Evolutionary conservation across 1,284 basidiomycete species (phyloP).

Genomic region (Sanghuangporus baumii): DNA sequence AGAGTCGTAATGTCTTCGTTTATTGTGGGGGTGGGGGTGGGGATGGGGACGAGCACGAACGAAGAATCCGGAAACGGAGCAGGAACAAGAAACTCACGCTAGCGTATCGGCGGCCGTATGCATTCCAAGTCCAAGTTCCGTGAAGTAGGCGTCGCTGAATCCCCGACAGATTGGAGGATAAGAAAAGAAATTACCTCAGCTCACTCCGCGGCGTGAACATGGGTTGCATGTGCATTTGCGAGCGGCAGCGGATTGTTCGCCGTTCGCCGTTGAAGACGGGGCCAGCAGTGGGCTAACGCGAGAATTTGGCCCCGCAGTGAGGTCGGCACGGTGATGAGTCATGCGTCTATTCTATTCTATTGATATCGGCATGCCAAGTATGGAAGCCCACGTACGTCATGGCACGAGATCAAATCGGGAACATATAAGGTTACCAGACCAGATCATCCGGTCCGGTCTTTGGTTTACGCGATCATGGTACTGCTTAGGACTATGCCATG

Average conservation of each 20-base stretch:
- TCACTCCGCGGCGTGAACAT: not conserved
- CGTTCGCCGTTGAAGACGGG: not conserved
- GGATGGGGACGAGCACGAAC: not conserved
- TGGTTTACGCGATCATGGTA: not conserved
- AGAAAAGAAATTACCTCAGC: not conserved
- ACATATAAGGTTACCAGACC: not conserved
- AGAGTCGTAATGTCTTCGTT: not conserved
- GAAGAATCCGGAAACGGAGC: not conserved
- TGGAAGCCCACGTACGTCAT: not conserved
- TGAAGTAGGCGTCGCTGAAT: not conserved
- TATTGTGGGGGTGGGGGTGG: not conserved
- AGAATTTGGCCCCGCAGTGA: not conserved
- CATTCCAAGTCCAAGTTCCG: not conserved
- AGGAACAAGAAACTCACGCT: not conserved
- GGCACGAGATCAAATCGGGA: slow-evolving; percentile 18
- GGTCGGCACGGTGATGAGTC: not conserved
- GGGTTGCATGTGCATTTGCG: not conserved
- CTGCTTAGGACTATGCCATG: not conserved
- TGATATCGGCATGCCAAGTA: not conserved
- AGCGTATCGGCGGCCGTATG: not conserved
- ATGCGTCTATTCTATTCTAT: not conserved
- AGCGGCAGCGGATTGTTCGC: not conserved
- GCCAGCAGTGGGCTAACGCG: not conserved
- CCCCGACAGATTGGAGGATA: not conserved
- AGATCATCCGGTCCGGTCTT: not conserved